phyloP scores from a whole-genome alignment of 1,139 yeast species.

The Sugiyamaella grinbergsii region DNA sequence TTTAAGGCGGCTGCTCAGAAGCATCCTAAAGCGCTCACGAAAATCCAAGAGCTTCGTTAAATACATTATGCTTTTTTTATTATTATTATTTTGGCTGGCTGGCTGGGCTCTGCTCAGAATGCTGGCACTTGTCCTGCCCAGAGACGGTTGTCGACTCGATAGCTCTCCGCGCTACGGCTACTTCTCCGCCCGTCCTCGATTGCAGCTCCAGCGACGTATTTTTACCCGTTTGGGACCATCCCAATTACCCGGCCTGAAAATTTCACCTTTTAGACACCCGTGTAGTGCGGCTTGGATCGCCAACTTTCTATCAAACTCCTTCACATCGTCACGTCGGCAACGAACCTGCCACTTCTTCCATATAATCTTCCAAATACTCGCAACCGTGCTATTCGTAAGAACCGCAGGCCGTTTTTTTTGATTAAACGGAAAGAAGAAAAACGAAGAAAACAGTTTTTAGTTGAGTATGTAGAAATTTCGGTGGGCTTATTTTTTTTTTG shows the following conservation, averaged over 20 bases:
- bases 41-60: conserved; percentile 42
- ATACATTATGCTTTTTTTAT: too few species aligned
- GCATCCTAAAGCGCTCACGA: conserved; percentile 54
- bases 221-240: not conserved
- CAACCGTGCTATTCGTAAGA: not conserved
- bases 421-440: not conserved
- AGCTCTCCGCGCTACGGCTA: too few species aligned
- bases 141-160: too few species aligned
- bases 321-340: too few species aligned
- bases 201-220: too few species aligned
- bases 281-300: not conserved
- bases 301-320: too few species aligned
- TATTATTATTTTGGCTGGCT: too few species aligned
- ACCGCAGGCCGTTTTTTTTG: not conserved
- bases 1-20: conserved; percentile 62
- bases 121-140: too few species aligned
- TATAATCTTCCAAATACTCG: not conserved
- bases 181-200: too few species aligned
- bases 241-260: not conserved
- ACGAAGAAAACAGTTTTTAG: not conserved
- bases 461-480: not conserved
- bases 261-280: not conserved
- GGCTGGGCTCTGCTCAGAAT: too few species aligned
- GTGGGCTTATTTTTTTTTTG: too few species aligned
- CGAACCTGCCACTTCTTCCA: not conserved